phyloP scores from a whole-genome alignment of 2,329 filamentous ascomycete species.

The Periconia macrospinosa region DNA sequence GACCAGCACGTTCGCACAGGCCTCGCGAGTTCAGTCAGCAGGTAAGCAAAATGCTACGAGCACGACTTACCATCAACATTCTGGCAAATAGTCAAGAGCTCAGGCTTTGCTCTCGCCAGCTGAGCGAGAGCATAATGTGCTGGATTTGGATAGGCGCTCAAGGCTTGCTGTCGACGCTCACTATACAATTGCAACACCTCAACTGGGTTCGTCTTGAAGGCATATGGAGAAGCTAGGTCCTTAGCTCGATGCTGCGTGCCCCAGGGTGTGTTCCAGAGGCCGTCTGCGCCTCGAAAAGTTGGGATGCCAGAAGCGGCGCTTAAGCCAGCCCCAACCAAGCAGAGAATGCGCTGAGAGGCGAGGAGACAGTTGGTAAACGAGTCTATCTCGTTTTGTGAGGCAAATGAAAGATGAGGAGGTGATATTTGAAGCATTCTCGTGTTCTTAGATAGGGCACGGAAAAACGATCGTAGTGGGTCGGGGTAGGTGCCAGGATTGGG shows the following conservation, averaged over 20 bases:
- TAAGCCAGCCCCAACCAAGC: constrained; percentile 14
- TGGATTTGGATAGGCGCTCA: constrained; percentile 12
- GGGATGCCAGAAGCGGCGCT: constrained; percentile 13
- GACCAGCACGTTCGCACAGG: constrained; percentile 13
- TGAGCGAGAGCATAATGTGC: constrained; percentile 12
- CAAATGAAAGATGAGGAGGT: too few relatives aligned
- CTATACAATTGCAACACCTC: constrained; percentile 13
- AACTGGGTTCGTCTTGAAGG: constrained; percentile 9
- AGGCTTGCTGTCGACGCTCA: constrained; percentile 7
- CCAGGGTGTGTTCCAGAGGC: constrained; percentile 8
- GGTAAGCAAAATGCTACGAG: neutral
- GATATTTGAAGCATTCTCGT: too few relatives aligned
- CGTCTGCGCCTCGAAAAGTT: constrained; percentile 13
- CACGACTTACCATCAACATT: constrained; percentile 16
- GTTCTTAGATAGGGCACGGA: too few relatives aligned
- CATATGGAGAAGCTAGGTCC: constrained; percentile 9
- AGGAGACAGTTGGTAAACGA: constrained; percentile 5
- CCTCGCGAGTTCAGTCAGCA: constrained; percentile 6
- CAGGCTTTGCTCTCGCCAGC: constrained; percentile 6
- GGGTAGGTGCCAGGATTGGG: too few relatives aligned
- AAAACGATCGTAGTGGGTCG: too few relatives aligned
- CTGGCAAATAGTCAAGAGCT: constrained; percentile 13
- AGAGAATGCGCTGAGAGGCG: constrained; percentile 9
- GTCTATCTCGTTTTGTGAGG: too few relatives aligned
- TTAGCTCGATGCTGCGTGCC: too few relatives aligned